phyloP scores from a whole-genome alignment of 2,329 filamentous ascomycete species.

The Emergomyces africanus region DNA sequence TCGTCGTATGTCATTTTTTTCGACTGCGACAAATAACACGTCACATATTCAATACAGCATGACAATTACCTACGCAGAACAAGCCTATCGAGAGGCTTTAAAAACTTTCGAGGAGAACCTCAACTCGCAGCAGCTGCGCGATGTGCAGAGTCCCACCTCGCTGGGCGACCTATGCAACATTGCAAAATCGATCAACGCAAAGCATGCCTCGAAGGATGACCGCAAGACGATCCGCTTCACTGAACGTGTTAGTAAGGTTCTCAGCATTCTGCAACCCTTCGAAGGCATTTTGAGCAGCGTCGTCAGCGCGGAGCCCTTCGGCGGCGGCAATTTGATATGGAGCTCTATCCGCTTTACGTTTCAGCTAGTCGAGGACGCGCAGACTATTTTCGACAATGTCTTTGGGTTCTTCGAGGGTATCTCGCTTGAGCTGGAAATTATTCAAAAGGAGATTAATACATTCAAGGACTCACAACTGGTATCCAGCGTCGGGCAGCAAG shows the following conservation, averaged over 20 bases:
- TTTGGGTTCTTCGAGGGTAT: conserved; percentile 5
- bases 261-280: not conserved
- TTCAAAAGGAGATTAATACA: conserved; percentile 2
- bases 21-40: not conserved
- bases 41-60: not conserved
- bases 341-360: conserved; percentile 3
- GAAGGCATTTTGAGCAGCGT: conserved; percentile 2
- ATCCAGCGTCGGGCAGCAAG: not conserved
- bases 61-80: conserved; percentile 1
- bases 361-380: conserved; percentile 1
- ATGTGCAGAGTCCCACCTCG: conserved; percentile 3
- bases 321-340: conserved; percentile 4
- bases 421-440: conserved; percentile 2
- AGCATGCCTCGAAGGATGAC: conserved; percentile 19
- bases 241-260: not conserved
- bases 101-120: conserved; percentile 4
- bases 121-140: conserved; percentile 1
- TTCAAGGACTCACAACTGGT: conserved; percentile 2
- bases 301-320: not conserved
- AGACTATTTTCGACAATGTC: conserved; percentile 3
- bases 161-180: not conserved
- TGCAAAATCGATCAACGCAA: conserved; percentile 9
- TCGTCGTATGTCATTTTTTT: not conserved
- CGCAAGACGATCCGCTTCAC: conserved; percentile 14
- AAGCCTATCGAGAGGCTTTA: conserved; percentile 3